Evolutionary conservation across 108 stramenopile genomes (phyloP), one percentile per base, ranked within the genome.

Genomic region (Schizochytrium sp.): DNA sequence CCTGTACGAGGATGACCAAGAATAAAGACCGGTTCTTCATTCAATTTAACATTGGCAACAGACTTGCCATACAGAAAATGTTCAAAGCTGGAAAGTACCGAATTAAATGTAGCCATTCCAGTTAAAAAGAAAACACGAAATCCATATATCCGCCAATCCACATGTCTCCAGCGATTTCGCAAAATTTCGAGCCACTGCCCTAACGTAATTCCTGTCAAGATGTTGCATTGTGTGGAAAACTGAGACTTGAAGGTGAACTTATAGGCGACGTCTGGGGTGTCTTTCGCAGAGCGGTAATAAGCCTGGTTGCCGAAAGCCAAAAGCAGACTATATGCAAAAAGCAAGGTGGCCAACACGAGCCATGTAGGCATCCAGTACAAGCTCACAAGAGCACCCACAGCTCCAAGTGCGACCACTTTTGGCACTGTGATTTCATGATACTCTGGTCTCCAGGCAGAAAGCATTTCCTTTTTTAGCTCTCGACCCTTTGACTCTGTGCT

Each of bases 1-100:
- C 87, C 87, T 8, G 87, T 58, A 13, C 87, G 87, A 19, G 87
- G 87, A 42, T 89, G 72, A 15, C 72, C 72, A 17, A 89, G 49
- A 10, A 89, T 47, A 55, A 89, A 89, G 38, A 72, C 72, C 13
- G 88, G 72, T 4, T 53, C 15, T 40, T 83, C 76, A 53, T 83
- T 40, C 28, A 83, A 55, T 28, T 40, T 28, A 53, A 53, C 55
- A n/a, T 17, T 40, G 50, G 47, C 76, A 8, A 83, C 76, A 5
- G 49, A 8, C 76, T 83, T 55, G 28, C 76, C 76, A 28, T 83
- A 83, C n/a, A 83, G 76, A 47, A 49, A 17, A 38, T 55, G 55
- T 53, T 83, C 50, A 10, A 83, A 55, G 76, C 38, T 13, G 50
- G 50, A 47, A 47, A 83, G 47, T 5, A 3, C 47, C 50, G 50